Percentiles rank a stretch among this genome's conserved stretches.
Evolutionary conservation across 352 stramenopile species (phyloP).

Genomic region (Phytophthora pseudosyringae): DNA sequence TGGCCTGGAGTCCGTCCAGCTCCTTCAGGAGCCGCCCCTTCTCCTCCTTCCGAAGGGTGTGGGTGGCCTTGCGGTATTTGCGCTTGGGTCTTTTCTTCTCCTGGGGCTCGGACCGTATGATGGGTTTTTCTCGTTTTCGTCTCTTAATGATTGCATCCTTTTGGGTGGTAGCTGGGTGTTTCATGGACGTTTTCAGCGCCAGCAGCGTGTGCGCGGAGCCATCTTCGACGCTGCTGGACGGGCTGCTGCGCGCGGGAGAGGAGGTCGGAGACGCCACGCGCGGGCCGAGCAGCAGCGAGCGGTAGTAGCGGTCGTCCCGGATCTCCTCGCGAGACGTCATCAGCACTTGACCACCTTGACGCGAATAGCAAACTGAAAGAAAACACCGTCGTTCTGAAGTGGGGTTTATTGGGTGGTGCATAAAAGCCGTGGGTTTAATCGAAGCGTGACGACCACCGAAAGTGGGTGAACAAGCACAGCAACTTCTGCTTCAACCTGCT

Average conservation of each 20-base stretch:
- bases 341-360: not conserved
- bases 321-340: constrained; percentile 31
- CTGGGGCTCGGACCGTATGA: not conserved
- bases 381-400: not conserved
- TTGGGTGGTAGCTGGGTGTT: constrained; percentile 24
- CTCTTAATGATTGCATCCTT: constrained; percentile 9
- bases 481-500: too few species aligned
- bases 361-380: constrained; percentile 18
- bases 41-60: constrained; percentile 48
- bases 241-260: constrained; percentile 2
- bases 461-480: not conserved
- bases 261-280: constrained; percentile 9
- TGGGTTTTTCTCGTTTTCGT: constrained; percentile 17
- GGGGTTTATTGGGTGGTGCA: constrained; percentile 8
- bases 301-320: constrained; percentile 39
- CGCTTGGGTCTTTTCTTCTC: constrained; percentile 21
- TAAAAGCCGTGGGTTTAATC: not conserved
- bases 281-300: constrained; percentile 31
- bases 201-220: constrained; percentile 33
- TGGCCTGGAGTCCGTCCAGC: constrained; percentile 22
- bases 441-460: not conserved
- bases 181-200: constrained; percentile 22
- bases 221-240: constrained; percentile 11
- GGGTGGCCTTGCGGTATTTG: constrained; percentile 45
- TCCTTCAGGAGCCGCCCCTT: constrained; percentile 39